Evolutionary conservation across 352 stramenopile genomes (phyloP).

Genomic region (Globisporangium yorkense): DNA sequence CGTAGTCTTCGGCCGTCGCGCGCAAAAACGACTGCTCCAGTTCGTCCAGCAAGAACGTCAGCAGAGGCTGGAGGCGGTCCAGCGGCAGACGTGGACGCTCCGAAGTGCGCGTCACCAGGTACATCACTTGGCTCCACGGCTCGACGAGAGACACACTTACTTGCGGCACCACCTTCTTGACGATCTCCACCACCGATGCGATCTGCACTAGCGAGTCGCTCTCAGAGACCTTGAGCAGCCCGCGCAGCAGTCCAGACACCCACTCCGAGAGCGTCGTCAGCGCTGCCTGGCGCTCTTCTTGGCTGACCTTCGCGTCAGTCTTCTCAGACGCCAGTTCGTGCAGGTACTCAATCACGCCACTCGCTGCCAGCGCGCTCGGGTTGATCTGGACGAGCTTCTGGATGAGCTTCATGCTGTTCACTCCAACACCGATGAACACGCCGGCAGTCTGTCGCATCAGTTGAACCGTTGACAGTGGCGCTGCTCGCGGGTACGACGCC

Average conservation of each 20-base stretch:
- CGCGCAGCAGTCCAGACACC: slow-evolving; percentile 35
- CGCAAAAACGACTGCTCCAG: slow-evolving; percentile 52
- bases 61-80: slow-evolving; percentile 16
- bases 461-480: slow-evolving; percentile 46
- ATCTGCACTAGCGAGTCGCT: slow-evolving; percentile 12
- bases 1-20: slow-evolving; percentile 59
- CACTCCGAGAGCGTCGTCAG: slow-evolving; percentile 55
- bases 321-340: slow-evolving; percentile 27
- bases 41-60: slow-evolving; percentile 36
- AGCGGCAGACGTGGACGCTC: slow-evolving; percentile 12
- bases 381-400: slow-evolving; percentile 45
- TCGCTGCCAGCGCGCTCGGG: slow-evolving; percentile 23
- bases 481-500: slow-evolving; percentile 39
- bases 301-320: slow-evolving; percentile 29
- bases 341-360: slow-evolving; percentile 18
- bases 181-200: slow-evolving; percentile 20
- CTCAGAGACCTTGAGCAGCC: slow-evolving; percentile 27
- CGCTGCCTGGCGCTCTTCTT: slow-evolving; percentile 60
- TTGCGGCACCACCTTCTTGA: slow-evolving; percentile 41
- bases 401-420: slow-evolving; percentile 38
- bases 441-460: slow-evolving; percentile 44
- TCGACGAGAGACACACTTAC: slow-evolving; percentile 53
- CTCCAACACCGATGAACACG: slow-evolving; percentile 25
- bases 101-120: slow-evolving; percentile 34
- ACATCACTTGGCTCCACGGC: slow-evolving; percentile 55